Conservation (phyloP, 2,329 filamentous ascomycete genomes). For the Fusarium abutilonis region DNA sequence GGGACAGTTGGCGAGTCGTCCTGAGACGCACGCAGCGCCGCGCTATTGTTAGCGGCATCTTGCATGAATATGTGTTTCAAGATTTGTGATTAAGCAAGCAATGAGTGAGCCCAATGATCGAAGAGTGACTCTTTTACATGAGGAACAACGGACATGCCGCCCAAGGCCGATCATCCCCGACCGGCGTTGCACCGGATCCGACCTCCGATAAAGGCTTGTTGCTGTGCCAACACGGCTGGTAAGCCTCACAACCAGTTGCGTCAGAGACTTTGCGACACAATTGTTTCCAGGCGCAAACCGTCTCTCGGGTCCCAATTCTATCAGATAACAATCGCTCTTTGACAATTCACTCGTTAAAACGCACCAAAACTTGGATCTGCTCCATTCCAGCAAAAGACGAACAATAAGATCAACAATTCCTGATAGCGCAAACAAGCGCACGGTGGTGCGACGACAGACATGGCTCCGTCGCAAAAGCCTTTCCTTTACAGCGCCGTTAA, state of each 20-base stretch:
- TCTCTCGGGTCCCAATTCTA: slow-evolving; percentile 13
- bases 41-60: slow-evolving; percentile 21
- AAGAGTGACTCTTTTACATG: slow-evolving; percentile 25
- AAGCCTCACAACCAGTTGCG: slow-evolving; percentile 15
- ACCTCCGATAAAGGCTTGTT: slow-evolving; percentile 31
- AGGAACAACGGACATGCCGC: slow-evolving; percentile 1
- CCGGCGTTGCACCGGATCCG: slow-evolving; percentile 19
- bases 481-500: slow-evolving; percentile 75
- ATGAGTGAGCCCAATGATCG: slow-evolving; percentile 1
- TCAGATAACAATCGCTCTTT: slow-evolving; percentile 35
- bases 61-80: slow-evolving; percentile 3
- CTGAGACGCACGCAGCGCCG: slow-evolving; percentile 13
- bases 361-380: slow-evolving; percentile 10
- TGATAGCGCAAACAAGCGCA: slow-evolving; percentile 23
- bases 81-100: background rate
- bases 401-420: slow-evolving; percentile 13
- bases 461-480: slow-evolving; percentile 58
- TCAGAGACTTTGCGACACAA: slow-evolving; percentile 29
- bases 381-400: slow-evolving; percentile 25
- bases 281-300: slow-evolving; percentile 17
- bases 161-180: slow-evolving; percentile 4
- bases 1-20: background rate
- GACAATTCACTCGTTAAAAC: slow-evolving; percentile 9
- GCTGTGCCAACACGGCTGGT: slow-evolving; percentile 42
- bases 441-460: slow-evolving; percentile 26